Evolutionary conservation across 257 asterid species (phyloP).

Genomic region (Nicotiana paniculata): DNA sequence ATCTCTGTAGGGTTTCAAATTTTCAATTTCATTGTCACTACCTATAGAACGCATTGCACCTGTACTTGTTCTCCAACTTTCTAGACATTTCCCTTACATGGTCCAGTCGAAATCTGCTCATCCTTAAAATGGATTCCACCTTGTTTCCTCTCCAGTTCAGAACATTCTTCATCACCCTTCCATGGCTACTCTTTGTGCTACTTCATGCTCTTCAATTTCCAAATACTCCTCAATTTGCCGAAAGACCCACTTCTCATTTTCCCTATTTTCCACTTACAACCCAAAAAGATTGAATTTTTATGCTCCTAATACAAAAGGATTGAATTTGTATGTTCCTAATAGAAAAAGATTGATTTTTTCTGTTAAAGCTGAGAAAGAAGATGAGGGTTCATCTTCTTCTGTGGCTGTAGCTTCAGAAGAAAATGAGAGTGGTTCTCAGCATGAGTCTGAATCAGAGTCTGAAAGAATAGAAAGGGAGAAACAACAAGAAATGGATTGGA

Average conservation of each 20-base stretch:
- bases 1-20: slow-evolving; percentile 16
- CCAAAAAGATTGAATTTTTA: slow-evolving; percentile 31
- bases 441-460: slow-evolving; percentile 12
- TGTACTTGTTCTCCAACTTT: slow-evolving; percentile 51
- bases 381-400: slow-evolving; percentile 38
- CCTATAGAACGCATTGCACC: slow-evolving; percentile 19
- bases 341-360: slow-evolving; percentile 36
- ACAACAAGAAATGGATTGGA: slow-evolving; percentile 89
- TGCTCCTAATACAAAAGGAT: slow-evolving; percentile 23
- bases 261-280: slow-evolving; percentile 3
- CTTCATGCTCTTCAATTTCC: slow-evolving; percentile 21
- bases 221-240: slow-evolving; percentile 21
- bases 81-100: slow-evolving; percentile 35
- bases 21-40: slow-evolving; percentile 14
- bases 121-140: background rate
- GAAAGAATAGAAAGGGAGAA: slow-evolving; percentile 39
- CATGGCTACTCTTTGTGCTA: slow-evolving; percentile 50
- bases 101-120: slow-evolving; percentile 12
- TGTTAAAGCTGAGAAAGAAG: slow-evolving; percentile 44
- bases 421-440: slow-evolving; percentile 9
- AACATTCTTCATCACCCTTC: background rate
- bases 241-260: slow-evolving; percentile 15
- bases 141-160: background rate
- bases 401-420: slow-evolving; percentile 50
- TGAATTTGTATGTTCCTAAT: slow-evolving; percentile 9